Evolutionary conservation across 2,329 filamentous ascomycete genomes (phyloP).

Genomic region (Mycosphaerelloides madeirae): DNA sequence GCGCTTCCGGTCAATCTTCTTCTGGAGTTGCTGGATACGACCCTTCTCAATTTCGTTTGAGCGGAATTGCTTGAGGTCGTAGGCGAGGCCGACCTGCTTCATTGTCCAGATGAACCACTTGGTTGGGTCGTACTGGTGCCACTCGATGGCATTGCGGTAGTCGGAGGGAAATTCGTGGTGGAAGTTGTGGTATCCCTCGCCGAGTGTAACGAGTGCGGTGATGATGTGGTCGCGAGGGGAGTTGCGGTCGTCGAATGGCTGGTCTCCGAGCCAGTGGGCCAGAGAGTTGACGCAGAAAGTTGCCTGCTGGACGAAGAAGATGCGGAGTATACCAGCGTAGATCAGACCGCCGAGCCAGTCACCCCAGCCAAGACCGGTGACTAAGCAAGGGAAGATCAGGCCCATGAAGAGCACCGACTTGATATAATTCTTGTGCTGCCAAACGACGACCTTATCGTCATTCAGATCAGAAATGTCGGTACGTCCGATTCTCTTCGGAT

Average conservation of each 20-base stretch:
- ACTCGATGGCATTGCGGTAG: slow-evolving; percentile 87
- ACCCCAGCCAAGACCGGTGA: slow-evolving; percentile 73
- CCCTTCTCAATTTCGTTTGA: slow-evolving; percentile 91
- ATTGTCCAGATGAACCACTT: slow-evolving; percentile 84
- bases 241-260: slow-evolving; percentile 90
- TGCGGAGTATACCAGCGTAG: slow-evolving; percentile 78
- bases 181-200: slow-evolving; percentile 92
- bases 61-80: slow-evolving; percentile 86
- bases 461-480: slow-evolving; percentile 86
- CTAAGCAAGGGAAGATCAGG: slow-evolving; percentile 67
- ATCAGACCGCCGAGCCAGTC: slow-evolving; percentile 79
- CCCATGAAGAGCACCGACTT: slow-evolving; percentile 75
- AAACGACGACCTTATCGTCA: slow-evolving; percentile 77
- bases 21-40: slow-evolving; percentile 80
- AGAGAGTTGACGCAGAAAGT: slow-evolving; percentile 92
- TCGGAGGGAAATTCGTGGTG: slow-evolving; percentile 92
- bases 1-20: slow-evolving; percentile 88
- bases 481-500: slow-evolving; percentile 80
- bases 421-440: slow-evolving; percentile 83
- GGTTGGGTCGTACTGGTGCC: slow-evolving; percentile 88
- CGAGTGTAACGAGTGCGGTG: slow-evolving; percentile 78
- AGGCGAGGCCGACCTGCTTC: slow-evolving; percentile 80
- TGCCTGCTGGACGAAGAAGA: slow-evolving; percentile 87
- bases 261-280: slow-evolving; percentile 85
- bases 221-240: slow-evolving; percentile 83